Conservation (phyloP, 371 early-diverging fungal genomes). For the Funneliformis caledonium region DNA sequence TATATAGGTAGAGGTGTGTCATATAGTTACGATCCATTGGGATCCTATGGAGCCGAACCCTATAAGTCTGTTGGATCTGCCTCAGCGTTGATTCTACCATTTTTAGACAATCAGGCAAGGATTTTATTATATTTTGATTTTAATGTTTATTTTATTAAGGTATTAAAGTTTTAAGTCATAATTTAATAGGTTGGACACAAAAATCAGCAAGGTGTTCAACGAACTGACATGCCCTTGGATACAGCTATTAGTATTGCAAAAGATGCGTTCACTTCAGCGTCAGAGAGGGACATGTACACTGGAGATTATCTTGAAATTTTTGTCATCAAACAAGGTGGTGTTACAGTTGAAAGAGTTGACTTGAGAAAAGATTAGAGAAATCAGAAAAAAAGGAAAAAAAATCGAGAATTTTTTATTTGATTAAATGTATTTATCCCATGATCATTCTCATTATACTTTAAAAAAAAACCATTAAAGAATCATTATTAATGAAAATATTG, state of each 20-base stretch:
- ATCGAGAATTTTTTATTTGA: background rate
- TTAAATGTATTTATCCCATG: background rate
- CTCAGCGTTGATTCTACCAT: constrained; percentile 94
- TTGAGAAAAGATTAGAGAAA: constrained; percentile 78
- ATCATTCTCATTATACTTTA: background rate
- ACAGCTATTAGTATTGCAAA: constrained; percentile 83
- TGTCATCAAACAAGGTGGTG: constrained; percentile 82
- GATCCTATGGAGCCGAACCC: constrained; percentile 85
- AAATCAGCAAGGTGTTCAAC: constrained; percentile 51
- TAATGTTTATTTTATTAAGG: background rate
- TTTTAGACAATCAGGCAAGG: constrained; percentile 95
- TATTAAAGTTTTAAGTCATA: background rate
- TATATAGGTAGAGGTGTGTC: constrained; percentile 82
- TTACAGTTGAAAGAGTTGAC: constrained; percentile 70
- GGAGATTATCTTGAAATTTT: constrained; percentile 97
- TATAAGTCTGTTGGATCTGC: constrained; percentile 93
- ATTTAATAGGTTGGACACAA: constrained; percentile 51
- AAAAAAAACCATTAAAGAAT: too few relatives aligned
- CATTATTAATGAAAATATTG: background rate
- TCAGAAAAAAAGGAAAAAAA: background rate
- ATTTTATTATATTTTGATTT: background rate
- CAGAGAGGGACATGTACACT: constrained; percentile 99
- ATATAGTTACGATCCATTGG: constrained; percentile 97
- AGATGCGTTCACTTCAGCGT: constrained; percentile 97
- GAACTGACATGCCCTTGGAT: constrained; percentile 60